phyloP scores from a whole-genome alignment of 768 basidiomycete genomes.

The Psilocybe cyanescens region DNA sequence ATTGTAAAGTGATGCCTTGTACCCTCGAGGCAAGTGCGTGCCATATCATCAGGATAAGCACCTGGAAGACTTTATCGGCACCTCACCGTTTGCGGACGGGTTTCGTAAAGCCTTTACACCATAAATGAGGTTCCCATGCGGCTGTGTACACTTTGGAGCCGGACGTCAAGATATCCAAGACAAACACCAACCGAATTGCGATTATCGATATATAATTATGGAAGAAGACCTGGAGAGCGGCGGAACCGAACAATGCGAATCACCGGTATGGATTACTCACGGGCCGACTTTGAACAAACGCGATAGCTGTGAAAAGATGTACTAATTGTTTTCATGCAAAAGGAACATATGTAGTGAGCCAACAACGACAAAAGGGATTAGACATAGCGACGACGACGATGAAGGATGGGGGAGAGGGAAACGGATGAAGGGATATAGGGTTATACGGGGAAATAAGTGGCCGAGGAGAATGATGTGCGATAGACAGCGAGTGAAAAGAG shows the following conservation, averaged over 20 bases:
- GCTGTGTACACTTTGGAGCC: not conserved
- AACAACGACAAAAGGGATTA: slow-evolving; percentile 2
- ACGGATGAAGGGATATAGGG: slow-evolving; percentile 1
- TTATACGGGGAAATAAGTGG: not conserved
- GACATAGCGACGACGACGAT: slow-evolving; percentile 11
- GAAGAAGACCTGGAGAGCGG: no score
- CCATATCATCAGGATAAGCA: not conserved
- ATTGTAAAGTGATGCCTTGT: not conserved
- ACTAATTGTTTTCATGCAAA: not conserved
- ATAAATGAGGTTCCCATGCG: not conserved
- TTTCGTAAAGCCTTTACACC: not conserved
- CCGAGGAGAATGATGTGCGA: not conserved
- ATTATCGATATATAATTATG: no score
- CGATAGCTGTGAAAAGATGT: not conserved
- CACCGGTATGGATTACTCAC: not conserved
- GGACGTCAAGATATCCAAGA: not conserved
- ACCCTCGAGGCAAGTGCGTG: not conserved
- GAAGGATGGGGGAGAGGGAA: not conserved
- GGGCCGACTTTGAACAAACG: not conserved
- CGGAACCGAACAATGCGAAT: not conserved
- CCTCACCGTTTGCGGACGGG: not conserved
- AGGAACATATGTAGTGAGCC: slow-evolving; percentile 1
- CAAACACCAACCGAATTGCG: not conserved
- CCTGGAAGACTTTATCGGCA: no score
- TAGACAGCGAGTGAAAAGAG: not conserved